Conservation (phyloP, 2,329 filamentous ascomycete species). For the Penicillium concentricum region DNA sequence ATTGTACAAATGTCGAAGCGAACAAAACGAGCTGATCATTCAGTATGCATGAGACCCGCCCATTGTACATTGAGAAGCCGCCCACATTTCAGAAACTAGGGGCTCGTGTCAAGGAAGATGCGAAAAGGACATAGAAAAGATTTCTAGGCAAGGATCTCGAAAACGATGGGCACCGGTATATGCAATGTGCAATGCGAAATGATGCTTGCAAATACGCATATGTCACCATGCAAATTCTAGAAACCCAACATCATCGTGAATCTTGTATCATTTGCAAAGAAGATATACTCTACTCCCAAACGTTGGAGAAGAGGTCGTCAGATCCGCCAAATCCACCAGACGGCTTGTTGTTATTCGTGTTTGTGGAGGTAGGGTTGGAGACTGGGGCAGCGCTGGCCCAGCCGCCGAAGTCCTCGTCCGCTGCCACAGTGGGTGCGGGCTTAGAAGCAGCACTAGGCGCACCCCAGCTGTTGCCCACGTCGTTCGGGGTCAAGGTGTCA, state of each 20-base stretch:
- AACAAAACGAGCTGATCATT: slow-evolving; percentile 8
- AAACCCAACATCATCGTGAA: neutral
- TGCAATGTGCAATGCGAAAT: slow-evolving; percentile 3
- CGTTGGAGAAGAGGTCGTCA: slow-evolving; percentile 93
- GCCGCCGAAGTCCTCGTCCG: slow-evolving; percentile 93
- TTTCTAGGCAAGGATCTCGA: neutral
- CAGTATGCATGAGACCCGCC: slow-evolving; percentile 16
- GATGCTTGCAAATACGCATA: slow-evolving; percentile 6
- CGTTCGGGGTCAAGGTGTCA: slow-evolving; percentile 54
- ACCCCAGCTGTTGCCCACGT: slow-evolving; percentile 67
- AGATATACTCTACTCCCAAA: slow-evolving; percentile 68
- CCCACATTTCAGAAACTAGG: slow-evolving; percentile 8
- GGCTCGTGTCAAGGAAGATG: neutral
- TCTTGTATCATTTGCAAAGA: slow-evolving; percentile 22
- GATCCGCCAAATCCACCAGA: slow-evolving; percentile 60
- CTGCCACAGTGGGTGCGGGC: slow-evolving; percentile 65
- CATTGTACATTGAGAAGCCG: slow-evolving; percentile 14
- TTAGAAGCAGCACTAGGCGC: slow-evolving; percentile 36
- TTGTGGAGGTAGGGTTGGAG: slow-evolving; percentile 38
- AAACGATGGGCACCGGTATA: slow-evolving; percentile 12
- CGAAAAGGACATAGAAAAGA: neutral
- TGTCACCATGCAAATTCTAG: slow-evolving; percentile 14
- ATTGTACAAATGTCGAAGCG: slow-evolving; percentile 9
- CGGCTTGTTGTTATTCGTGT: slow-evolving; percentile 55
- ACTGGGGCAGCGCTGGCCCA: slow-evolving; percentile 75